Base-by-base conservation (phyloP, 805 yeast species). In the Suhomyces emberorum region DNA sequence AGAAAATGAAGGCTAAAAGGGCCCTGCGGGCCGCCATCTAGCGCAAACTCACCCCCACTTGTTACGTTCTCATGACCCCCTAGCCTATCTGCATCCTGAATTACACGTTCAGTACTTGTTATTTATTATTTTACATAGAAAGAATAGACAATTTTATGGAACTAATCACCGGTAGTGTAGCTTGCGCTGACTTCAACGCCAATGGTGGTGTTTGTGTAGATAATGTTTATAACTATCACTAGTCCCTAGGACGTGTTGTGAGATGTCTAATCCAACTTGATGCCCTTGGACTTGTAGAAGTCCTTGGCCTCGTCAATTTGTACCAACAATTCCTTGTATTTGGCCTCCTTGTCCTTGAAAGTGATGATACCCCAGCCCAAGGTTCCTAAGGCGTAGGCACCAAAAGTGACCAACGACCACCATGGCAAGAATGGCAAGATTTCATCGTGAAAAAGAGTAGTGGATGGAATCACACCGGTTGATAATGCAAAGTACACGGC, bases 361-460 rank as follows among this genome's bases (percentile, higher is more conserved):
- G 86, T 76, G 51, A 68, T 62, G 11, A 81, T 81, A 32, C 84
- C 86, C 67, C 74, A 74, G 32, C 88, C 88, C 41, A 81, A 68
- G 12, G 83, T 74, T 34, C 74, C 81, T 50, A 81, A 68, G 12
- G 88, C 79, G 51, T 79, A 82, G 26, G 83, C 65, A 19, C 88
- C 88, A 55, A 81, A 81, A 2, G 81, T 50, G 23, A 82, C 83
- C 43, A 82, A 62, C 0, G 68, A 73, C 88, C 88, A 82, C 69
- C 73, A 80, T 22, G 88, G 88, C 40, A 82, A 56, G 46, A 69
- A 79, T 7, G 88, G 88, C 43, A 82, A 60, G 33, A 81, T 71
- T 46, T 79, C 79, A 18, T 63, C 50, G 32, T 68, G 72, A 47
- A 81, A 49, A 21, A 55, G 47, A n/a, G 55, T 58, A 7, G 77